These are phyloP conservation scores for Psilocybe mexicana DNA, from an alignment of 1,284 basidiomycete genomes.

Conservation along the genomic window DNA sequence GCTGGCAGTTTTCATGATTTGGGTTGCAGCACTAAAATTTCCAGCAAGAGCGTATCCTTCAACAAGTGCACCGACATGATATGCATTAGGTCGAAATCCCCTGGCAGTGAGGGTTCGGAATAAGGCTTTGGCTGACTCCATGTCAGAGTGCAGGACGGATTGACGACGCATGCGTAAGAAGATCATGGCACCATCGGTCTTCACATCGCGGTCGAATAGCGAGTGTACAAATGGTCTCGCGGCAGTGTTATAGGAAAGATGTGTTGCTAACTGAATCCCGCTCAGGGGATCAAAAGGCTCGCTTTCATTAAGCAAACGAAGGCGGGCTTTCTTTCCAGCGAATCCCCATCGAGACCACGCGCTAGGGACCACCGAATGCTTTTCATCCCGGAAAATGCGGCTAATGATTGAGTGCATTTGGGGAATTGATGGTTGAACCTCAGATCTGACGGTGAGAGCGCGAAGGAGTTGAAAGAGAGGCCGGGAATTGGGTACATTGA, in stretches of 20 bases:
- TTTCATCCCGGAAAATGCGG: constrained; percentile 49
- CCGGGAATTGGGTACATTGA: constrained; percentile 41
- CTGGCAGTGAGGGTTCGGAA: constrained; percentile 59
- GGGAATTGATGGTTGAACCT: constrained; percentile 43
- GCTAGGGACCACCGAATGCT: constrained; percentile 39
- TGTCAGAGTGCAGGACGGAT: constrained; percentile 49
- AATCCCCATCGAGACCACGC: constrained; percentile 50
- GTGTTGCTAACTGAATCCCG: constrained; percentile 40
- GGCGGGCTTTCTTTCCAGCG: background rate
- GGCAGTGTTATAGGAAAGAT: constrained; percentile 35
- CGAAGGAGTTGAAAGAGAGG: constrained; percentile 49
- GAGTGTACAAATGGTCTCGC: constrained; percentile 47
- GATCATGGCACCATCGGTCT: constrained; percentile 55
- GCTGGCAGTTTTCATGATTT: constrained; percentile 51
- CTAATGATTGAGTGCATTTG: constrained; percentile 54
- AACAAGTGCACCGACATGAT: constrained; percentile 72
- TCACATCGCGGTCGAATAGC: constrained; percentile 46
- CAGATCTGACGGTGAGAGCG: constrained; percentile 36
- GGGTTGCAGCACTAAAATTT: constrained; percentile 52
- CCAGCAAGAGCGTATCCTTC: constrained; percentile 60
- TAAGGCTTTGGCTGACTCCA: constrained; percentile 49
- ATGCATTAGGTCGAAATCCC: constrained; percentile 65
- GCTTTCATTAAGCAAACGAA: constrained; percentile 27
- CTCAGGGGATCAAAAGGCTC: constrained; percentile 49
- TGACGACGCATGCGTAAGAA: constrained; percentile 65